Percentiles rank a stretch among this genome's conserved stretches.
These are phyloP conservation scores for Dryas alaskensis DNA, from an alignment of 306 rosid genomes.

Conservation along the genomic window DNA sequence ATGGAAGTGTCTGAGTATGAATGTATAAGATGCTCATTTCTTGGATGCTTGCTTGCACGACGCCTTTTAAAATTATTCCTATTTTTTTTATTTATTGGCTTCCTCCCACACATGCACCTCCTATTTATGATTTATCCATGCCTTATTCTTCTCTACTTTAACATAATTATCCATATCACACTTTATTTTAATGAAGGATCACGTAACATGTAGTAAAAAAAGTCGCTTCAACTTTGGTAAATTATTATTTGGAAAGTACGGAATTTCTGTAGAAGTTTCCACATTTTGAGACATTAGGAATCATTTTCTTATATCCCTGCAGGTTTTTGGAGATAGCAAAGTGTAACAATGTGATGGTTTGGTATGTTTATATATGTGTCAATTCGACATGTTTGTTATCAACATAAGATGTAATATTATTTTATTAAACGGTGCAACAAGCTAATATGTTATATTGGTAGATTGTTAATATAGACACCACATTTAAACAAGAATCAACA, in stretches of 20 bases:
- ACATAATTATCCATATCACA: neutral
- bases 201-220: neutral
- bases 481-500: too few species aligned
- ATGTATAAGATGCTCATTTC: slow-evolving; percentile 6
- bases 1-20: neutral
- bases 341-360: too few species aligned
- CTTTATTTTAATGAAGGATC: neutral
- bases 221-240: neutral
- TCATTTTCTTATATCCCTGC: too few species aligned
- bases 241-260: neutral
- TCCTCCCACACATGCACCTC: neutral
- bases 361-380: too few species aligned
- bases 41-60: neutral
- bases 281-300: too few species aligned
- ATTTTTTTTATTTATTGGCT: neutral
- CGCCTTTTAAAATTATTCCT: neutral
- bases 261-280: neutral
- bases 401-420: too few species aligned
- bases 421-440: too few species aligned
- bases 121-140: neutral
- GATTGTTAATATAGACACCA: too few species aligned
- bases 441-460: too few species aligned
- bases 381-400: too few species aligned
- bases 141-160: neutral
- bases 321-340: too few species aligned